Base-by-base conservation (phyloP, 2,329 filamentous ascomycete genomes). In the Metarhizium brunneum region DNA sequence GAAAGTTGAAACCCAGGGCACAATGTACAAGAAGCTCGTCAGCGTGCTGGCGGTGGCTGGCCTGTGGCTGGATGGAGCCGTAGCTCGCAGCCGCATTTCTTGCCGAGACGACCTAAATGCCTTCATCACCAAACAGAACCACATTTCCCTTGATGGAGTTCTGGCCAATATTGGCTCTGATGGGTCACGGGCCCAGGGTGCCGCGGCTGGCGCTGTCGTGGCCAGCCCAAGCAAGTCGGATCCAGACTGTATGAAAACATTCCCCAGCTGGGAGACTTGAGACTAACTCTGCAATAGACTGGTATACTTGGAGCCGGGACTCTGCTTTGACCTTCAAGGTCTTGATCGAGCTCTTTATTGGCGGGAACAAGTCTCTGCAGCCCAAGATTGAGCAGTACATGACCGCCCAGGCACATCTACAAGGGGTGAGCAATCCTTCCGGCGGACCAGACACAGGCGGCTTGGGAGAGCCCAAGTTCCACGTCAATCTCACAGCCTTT, bases 241-340 rank as follows among this genome's bases (percentile, higher is more conserved):
- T 43, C 82, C 82, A 7, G 72, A 82, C 60, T 83, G 79, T 82
- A 64, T 67, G 76, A 3, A 6, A 11, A 35, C 32, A 7, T 35
- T 35, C 32, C 32, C 10, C 32, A 11, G 5, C 6, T 11, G 25
- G 25, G 25, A 25, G 25, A 25, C 25, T 25, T 25, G 25, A 25
- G 25, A 40, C 38, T 36, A 8, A 13, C 2, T 6, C 30, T 6
- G 45, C 54, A 56, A 25, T 40, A 88, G 85, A 91, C 68, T 90
- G 79, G 68, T 91, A 83, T 65, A 89, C 86, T 0, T 92, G 87
- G 88, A 89, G 84, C 4, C 76, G 88, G 60, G 88, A 92, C 67
- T 79, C 85, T 2, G 85, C 84, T n/a, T 74, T 91, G 52, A 82
- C 82, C 1, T 80, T 86, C 71, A 89, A 88, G 69, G 74, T 76